phyloP scores from a whole-genome alignment of 1,139 yeast species.

The Suhomyces taliae region DNA sequence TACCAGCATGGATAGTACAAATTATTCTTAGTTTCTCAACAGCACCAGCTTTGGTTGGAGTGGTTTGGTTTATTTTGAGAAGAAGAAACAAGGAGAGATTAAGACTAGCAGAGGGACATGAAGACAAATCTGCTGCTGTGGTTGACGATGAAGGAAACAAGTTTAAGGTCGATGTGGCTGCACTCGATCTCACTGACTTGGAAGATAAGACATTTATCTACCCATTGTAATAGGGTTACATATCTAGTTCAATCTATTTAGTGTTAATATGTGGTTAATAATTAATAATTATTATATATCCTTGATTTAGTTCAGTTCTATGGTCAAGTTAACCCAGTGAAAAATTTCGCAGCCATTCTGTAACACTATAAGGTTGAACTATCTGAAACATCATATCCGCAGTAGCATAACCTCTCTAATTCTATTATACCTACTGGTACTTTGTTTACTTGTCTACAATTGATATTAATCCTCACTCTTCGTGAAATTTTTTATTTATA shows the following conservation, averaged over 20 bases:
- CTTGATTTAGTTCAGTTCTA: too few relatives aligned
- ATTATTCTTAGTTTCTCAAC: conserved; percentile 45
- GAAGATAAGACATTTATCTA: conserved; percentile 48
- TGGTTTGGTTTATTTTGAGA: conserved; percentile 38
- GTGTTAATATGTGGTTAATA: too few relatives aligned
- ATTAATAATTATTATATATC: too few relatives aligned
- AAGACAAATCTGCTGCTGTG: conserved; percentile 22
- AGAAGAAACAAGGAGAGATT: conserved; percentile 38
- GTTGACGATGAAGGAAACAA: conserved; percentile 29
- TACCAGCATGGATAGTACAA: conserved; percentile 54
- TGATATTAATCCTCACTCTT: too few relatives aligned
- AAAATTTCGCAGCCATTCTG: too few relatives aligned
- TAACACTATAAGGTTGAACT: too few relatives aligned
- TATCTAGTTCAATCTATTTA: too few relatives aligned
- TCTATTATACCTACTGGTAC: too few relatives aligned
- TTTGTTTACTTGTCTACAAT: too few relatives aligned
- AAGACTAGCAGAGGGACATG: conserved; percentile 1
- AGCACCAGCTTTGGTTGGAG: conserved; percentile 38
- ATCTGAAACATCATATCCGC: too few relatives aligned
- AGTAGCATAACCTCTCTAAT: too few relatives aligned
- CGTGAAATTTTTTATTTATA: not conserved
- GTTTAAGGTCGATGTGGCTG: conserved; percentile 36
- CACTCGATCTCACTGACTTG: conserved; percentile 47
- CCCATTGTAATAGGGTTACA: conserved; percentile 18
- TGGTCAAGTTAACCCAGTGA: too few relatives aligned